Conservation (phyloP, 495 filamentous ascomycete species). For the Penicillium tannophilum region DNA sequence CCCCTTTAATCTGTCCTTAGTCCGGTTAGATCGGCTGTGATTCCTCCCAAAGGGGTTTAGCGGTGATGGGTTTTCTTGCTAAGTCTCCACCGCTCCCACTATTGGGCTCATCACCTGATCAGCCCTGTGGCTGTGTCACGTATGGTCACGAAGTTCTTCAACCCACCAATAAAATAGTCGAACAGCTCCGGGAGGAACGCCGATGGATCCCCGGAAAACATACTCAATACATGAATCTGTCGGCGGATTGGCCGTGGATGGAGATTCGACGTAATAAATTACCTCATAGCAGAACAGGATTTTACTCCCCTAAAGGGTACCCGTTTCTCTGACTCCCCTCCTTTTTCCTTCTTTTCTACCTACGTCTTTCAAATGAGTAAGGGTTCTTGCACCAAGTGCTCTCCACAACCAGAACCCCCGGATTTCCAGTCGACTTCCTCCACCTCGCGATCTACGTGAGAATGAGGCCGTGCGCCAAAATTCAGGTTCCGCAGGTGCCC, state of each 20-base stretch:
- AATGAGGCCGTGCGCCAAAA: constrained; percentile 32
- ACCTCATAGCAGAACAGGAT: constrained; percentile 23
- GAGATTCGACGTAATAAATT: constrained; percentile 24
- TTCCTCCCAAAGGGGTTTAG: not conserved
- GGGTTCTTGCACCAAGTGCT: constrained; percentile 4
- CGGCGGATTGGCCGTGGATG: not conserved
- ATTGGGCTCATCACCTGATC: constrained; percentile 6
- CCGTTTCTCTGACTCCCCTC: not conserved
- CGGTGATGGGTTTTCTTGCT: not conserved
- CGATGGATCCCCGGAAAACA: not conserved
- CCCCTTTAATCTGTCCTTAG: too few relatives aligned
- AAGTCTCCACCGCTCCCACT: too few relatives aligned
- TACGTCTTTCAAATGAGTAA: constrained; percentile 6
- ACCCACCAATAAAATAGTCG: constrained; percentile 10
- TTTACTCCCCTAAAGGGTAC: constrained; percentile 7
- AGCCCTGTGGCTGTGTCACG: constrained; percentile 19
- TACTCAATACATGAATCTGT: not conserved
- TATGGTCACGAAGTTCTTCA: constrained; percentile 5
- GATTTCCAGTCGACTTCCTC: constrained; percentile 9
- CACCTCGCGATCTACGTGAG: constrained; percentile 18
- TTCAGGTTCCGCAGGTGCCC: constrained; percentile 39
- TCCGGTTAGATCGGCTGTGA: not conserved
- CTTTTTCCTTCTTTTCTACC: not conserved
- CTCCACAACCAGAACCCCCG: constrained; percentile 5
- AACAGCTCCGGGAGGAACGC: not conserved